These are phyloP conservation scores for Stachybotrys chartarum DNA, from an alignment of 2,329 filamentous ascomycete genomes.

Conservation along the genomic window DNA sequence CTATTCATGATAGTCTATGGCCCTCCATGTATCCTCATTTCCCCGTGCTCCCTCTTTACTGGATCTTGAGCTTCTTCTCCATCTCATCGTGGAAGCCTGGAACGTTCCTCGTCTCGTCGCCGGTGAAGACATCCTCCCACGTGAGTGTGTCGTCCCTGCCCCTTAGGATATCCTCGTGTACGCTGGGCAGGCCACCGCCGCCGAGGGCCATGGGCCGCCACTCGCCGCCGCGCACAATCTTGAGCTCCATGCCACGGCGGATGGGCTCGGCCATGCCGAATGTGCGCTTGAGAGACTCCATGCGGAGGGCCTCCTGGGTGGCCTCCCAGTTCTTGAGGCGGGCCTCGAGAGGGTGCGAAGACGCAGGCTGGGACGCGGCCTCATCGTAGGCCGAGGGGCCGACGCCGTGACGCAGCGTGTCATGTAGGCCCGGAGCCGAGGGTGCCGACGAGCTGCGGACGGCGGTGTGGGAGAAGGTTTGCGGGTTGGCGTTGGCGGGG, in stretches of 20 bases:
- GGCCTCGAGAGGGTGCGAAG: conserved; percentile 80
- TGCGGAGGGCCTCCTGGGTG: conserved; percentile 81
- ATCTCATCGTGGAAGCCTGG: conserved; percentile 85
- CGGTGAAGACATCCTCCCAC: conserved; percentile 92
- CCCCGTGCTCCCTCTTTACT: conserved; percentile 6
- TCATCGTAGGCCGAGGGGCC: conserved; percentile 51
- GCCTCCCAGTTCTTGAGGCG: conserved; percentile 85
- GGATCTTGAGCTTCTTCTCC: conserved; percentile 83
- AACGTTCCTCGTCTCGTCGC: conserved; percentile 64
- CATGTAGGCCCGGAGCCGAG: conserved; percentile 87
- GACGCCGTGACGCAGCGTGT: conserved; percentile 82
- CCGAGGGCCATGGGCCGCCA: conserved; percentile 71
- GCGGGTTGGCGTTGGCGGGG: conserved; percentile 60
- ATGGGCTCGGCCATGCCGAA: conserved; percentile 93
- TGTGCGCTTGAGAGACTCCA: conserved; percentile 77
- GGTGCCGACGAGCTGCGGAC: conserved; percentile 61
- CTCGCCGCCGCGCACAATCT: conserved; percentile 72
- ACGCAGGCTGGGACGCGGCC: conserved; percentile 40
- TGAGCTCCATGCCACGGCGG: conserved; percentile 88
- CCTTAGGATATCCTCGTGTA: conserved; percentile 85
- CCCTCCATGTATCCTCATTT: not conserved
- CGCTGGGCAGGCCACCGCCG: conserved; percentile 45
- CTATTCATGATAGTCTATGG: not conserved
- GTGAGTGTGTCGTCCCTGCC: conserved; percentile 70
- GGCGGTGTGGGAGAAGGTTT: conserved; percentile 55